Evolutionary conservation across 495 filamentous ascomycete genomes (phyloP).

Genomic region (Aspergillus bertholletiae): DNA sequence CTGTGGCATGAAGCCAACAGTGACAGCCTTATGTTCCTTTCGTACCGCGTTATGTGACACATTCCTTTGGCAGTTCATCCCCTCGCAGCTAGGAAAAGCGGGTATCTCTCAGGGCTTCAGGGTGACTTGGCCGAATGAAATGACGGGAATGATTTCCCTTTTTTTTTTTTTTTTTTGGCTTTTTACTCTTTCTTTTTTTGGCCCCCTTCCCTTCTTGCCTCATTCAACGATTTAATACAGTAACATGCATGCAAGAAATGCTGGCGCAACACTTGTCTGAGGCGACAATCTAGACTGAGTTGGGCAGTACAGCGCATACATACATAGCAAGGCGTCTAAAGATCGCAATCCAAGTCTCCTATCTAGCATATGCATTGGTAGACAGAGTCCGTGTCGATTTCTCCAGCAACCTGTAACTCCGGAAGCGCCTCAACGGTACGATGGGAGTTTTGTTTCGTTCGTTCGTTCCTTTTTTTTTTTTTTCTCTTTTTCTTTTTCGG

Average conservation of each 20-base stretch:
- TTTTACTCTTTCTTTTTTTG: too few relatives aligned
- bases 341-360: not conserved
- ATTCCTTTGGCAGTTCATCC: constrained; percentile 13
- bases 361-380: not conserved
- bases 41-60: constrained; percentile 14
- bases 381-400: too few relatives aligned
- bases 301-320: not conserved
- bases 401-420: not conserved
- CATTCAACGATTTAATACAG: not conserved
- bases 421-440: not conserved
- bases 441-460: too few relatives aligned
- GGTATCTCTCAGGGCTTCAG: not conserved
- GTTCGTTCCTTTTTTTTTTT: too few relatives aligned
- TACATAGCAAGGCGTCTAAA: not conserved
- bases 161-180: not conserved
- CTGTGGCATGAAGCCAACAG: constrained; percentile 12
- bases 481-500: too few relatives aligned
- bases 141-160: not conserved
- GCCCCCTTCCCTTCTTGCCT: not conserved
- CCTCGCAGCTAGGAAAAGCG: constrained; percentile 6
- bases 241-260: not conserved
- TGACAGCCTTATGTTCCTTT: constrained; percentile 15
- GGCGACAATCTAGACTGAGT: not conserved
- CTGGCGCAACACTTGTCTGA: not conserved
- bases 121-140: constrained; percentile 6